Evolutionary conservation across 345 rosid genomes (phyloP).

Genomic region (Eutrema yunnanense): DNA sequence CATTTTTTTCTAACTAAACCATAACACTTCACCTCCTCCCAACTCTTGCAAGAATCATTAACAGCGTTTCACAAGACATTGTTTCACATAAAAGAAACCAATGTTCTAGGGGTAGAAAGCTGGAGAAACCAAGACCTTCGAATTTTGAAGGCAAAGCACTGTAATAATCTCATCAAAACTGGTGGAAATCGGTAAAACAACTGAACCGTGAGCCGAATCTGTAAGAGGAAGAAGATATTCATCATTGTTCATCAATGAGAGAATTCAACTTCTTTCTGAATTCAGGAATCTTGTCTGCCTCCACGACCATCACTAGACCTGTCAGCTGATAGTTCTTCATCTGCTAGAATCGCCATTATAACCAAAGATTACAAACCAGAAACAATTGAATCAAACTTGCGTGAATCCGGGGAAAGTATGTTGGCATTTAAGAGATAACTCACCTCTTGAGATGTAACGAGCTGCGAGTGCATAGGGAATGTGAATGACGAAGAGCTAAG

Average conservation of each 20-base stretch:
- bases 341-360: conserved; percentile 37
- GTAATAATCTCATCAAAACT: conserved; percentile 1
- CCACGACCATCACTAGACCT: conserved; percentile 70
- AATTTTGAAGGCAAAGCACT: not conserved
- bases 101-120: not conserved
- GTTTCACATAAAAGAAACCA: not conserved
- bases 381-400: not conserved
- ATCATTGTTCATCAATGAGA: conserved; percentile 39
- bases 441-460: conserved; percentile 58
- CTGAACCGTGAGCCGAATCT: not conserved
- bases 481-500: conserved; percentile 75
- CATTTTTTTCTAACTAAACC: not conserved
- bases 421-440: conserved; percentile 13
- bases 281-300: conserved; percentile 44
- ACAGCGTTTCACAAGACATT: not conserved
- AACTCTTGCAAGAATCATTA: not conserved
- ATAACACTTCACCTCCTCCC: not conserved
- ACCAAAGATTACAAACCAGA: not conserved
- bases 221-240: not conserved
- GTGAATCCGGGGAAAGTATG: not conserved
- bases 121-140: not conserved
- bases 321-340: conserved; percentile 55
- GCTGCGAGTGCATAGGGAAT: conserved; percentile 51
- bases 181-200: not conserved
- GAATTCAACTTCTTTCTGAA: conserved; percentile 59